Base-by-base conservation (phyloP, 225 moss, liverwort and hornwort genomes). In the Pleurozium schreberi region DNA sequence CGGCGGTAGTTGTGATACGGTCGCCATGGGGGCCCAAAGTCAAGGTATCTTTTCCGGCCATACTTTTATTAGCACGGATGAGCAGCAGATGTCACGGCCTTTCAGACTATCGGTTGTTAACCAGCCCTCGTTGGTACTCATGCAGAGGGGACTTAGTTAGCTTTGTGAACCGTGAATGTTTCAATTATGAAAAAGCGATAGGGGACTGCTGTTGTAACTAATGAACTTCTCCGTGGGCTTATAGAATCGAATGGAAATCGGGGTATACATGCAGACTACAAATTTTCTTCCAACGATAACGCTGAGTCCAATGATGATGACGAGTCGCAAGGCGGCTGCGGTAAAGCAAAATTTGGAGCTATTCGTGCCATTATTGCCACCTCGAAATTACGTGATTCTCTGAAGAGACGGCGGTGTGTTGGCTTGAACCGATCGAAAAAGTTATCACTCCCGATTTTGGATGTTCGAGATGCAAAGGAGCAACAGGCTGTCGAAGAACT, bases 401-500 rank as follows among this genome's bases (percentile, higher is more conserved):
- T 94, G 52, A 94, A 90, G 85, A 92, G 90, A 85, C 90, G 91
- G 64, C 92, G 93, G 23, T 85, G 87, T 76, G 86, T 86, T 57
- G 89, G 89, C 60, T 66, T 88, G 69, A 89, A 88, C 65, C 85
- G 89, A 88, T 83, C 90, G 60, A 92, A 89, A 81, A 90, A 78
- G n/a, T 88, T 94, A 75, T 89, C 94, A 19, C 89, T 94, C 58
- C 93, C 95, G 53, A 91, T 95, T 87, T 74, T 89, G 88, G 95
- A 95, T 75, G 88, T 95, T 68, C 89, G 93, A 59, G 90, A 95
- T 89, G 92, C 89, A 31, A 91, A 93, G 84, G 95, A 95, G 74
- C 95, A 95, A 89, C 87, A 77, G 74, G 84, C 91, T 84, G 91
- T 95, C 13, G 93, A 95, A 88, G 90, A 92, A 65, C 87, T 95